phyloP scores from a whole-genome alignment of 768 basidiomycete genomes.

The Lentinula boryana region DNA sequence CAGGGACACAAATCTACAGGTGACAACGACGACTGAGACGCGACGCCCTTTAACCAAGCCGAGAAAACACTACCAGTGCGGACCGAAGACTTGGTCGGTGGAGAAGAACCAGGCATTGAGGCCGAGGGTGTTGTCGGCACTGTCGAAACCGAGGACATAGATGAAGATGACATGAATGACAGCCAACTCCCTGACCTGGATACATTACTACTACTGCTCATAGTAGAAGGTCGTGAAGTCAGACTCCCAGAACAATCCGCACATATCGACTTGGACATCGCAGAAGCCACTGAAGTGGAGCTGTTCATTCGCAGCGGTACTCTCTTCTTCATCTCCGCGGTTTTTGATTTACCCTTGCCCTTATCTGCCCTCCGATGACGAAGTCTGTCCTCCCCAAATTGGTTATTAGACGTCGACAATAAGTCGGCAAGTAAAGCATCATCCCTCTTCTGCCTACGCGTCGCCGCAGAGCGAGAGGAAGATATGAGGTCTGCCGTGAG shows the following conservation, averaged over 20 bases:
- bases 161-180: constrained; percentile 9
- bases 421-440: not conserved
- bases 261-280: not conserved
- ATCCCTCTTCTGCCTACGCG: not conserved
- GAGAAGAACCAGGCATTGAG: not conserved
- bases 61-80: not conserved
- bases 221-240: not conserved
- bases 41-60: not conserved
- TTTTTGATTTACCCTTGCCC: not conserved
- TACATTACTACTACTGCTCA: not conserved
- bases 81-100: not conserved
- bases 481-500: not conserved
- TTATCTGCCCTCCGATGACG: not conserved
- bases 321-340: not conserved
- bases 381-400: not conserved
- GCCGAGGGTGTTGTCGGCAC: constrained; percentile 7
- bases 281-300: not conserved
- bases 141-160: constrained; percentile 10
- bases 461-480: not conserved
- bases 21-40: not conserved
- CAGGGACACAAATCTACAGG: not conserved
- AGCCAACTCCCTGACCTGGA: constrained; percentile 3
- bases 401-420: not conserved
- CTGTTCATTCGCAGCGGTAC: not conserved
- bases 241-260: not conserved